Conservation (phyloP, 371 early-diverging fungal genomes). For the Dichotomocladium elegans region DNA sequence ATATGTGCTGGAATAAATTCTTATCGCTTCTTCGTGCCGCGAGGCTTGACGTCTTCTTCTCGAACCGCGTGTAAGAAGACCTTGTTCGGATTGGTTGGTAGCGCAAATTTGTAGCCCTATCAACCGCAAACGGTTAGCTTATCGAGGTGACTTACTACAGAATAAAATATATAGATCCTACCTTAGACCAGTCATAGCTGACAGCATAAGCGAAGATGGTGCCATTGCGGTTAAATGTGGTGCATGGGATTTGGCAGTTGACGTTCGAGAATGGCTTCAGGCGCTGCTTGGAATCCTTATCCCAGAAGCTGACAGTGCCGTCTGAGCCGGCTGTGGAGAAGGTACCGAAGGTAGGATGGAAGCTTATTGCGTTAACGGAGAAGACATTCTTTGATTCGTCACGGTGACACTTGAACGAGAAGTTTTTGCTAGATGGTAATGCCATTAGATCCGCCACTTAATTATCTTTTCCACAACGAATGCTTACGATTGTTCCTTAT, state of each 20-base stretch:
- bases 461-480: no score
- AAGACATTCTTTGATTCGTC: slow-evolving; percentile 69
- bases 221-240: slow-evolving; percentile 86
- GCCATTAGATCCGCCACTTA: background rate
- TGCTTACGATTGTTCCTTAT: slow-evolving; percentile 69
- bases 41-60: slow-evolving; percentile 81
- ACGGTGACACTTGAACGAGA: slow-evolving; percentile 96
- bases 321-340: slow-evolving; percentile 93
- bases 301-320: slow-evolving; percentile 92
- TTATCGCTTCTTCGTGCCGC: slow-evolving; percentile 54
- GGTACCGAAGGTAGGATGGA: slow-evolving; percentile 87
- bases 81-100: slow-evolving; percentile 47
- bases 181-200: slow-evolving; percentile 98
- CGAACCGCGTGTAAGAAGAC: slow-evolving; percentile 73
- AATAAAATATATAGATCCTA: slow-evolving; percentile 16
- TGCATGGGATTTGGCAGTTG: slow-evolving; percentile 68
- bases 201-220: slow-evolving; percentile 91
- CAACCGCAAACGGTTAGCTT: background rate
- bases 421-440: slow-evolving; percentile 55
- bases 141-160: background rate
- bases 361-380: slow-evolving; percentile 79
- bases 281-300: slow-evolving; percentile 88
- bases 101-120: slow-evolving; percentile 56
- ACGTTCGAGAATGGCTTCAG: slow-evolving; percentile 66
- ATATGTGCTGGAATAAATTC: background rate